Conservation (phyloP, 352 stramenopile genomes). For the Pythium utonaiense region DNA sequence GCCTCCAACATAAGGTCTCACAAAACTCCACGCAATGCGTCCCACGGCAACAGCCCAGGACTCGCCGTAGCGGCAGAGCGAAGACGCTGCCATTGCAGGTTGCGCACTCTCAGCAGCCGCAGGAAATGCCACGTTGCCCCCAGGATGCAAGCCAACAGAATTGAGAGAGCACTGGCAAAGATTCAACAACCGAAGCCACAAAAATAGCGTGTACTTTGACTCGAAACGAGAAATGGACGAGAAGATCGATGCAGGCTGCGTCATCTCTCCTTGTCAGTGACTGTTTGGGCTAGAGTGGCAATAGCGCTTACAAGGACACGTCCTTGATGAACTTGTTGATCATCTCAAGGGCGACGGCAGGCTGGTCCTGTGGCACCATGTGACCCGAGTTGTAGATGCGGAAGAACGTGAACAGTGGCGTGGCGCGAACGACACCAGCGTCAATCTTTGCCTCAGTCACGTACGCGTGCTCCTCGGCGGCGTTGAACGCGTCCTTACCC, state of each 20-base stretch:
- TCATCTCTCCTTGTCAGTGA: neutral
- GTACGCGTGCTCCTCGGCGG: slow-evolving; percentile 23
- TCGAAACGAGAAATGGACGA: neutral
- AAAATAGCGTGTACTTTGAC: slow-evolving; percentile 1
- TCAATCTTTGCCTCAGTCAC: slow-evolving; percentile 17
- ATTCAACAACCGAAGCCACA: neutral
- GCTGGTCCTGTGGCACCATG: slow-evolving; percentile 52
- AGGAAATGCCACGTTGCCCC: too few species aligned
- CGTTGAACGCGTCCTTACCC: slow-evolving; percentile 85
- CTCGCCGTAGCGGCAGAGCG: neutral
- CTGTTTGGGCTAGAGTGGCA: neutral
- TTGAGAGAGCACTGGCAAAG: neutral
- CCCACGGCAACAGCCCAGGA: neutral
- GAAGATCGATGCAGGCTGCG: neutral
- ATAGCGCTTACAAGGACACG: slow-evolving; percentile 14
- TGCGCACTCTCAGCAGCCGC: neutral
- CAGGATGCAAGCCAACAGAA: too few species aligned
- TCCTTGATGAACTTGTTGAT: slow-evolving; percentile 41
- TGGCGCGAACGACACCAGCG: slow-evolving; percentile 24
- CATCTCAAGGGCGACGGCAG: slow-evolving; percentile 37
- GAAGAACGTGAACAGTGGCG: slow-evolving; percentile 27
- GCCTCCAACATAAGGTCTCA: neutral
- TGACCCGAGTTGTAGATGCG: slow-evolving; percentile 38
- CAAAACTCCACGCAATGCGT: neutral
- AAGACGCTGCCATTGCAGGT: neutral